Conservation (phyloP, 2,329 filamentous ascomycete species). For the Dactylellina haptotyla region DNA sequence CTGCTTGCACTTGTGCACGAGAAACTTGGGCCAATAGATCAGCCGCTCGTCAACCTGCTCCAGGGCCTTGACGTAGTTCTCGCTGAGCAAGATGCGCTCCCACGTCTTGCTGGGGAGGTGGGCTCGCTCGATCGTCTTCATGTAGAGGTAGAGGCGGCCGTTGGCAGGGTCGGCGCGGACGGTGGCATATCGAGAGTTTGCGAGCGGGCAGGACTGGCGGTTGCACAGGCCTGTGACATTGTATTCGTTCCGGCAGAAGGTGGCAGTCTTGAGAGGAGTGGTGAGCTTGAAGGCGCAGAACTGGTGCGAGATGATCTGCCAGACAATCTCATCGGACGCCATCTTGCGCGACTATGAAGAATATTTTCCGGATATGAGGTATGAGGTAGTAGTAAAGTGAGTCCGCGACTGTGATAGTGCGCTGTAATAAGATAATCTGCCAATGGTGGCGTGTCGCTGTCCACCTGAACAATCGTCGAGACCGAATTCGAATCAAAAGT, state of each 20-base stretch:
- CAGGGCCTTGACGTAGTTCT: slow-evolving; percentile 90
- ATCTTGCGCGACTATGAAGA: slow-evolving; percentile 64
- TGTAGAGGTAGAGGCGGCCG: slow-evolving; percentile 90
- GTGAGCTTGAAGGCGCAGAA: slow-evolving; percentile 90
- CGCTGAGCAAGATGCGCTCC: slow-evolving; percentile 89
- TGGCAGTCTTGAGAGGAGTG: slow-evolving; percentile 66
- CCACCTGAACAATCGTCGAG: too few species aligned
- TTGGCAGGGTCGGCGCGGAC: slow-evolving; percentile 75
- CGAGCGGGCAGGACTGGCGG: slow-evolving; percentile 86
- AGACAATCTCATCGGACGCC: slow-evolving; percentile 96
- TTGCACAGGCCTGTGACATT: slow-evolving; percentile 86
- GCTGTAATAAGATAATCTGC: not conserved
- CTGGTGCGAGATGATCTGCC: slow-evolving; percentile 95
- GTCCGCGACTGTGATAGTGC: not conserved
- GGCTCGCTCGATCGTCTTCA: slow-evolving; percentile 90
- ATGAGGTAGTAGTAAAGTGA: not conserved
- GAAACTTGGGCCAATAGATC: slow-evolving; percentile 93
- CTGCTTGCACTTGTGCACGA: slow-evolving; percentile 96
- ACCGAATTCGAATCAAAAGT: too few species aligned
- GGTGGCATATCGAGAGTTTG: slow-evolving; percentile 92
- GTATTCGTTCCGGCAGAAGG: slow-evolving; percentile 95
- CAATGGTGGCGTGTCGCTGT: slow-evolving; percentile 2
- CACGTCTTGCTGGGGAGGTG: slow-evolving; percentile 91
- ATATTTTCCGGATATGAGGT: not conserved
- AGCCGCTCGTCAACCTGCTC: slow-evolving; percentile 85